Base-by-base conservation (phyloP, 176 grass and related monocot species). In the Lolium rigidum region DNA sequence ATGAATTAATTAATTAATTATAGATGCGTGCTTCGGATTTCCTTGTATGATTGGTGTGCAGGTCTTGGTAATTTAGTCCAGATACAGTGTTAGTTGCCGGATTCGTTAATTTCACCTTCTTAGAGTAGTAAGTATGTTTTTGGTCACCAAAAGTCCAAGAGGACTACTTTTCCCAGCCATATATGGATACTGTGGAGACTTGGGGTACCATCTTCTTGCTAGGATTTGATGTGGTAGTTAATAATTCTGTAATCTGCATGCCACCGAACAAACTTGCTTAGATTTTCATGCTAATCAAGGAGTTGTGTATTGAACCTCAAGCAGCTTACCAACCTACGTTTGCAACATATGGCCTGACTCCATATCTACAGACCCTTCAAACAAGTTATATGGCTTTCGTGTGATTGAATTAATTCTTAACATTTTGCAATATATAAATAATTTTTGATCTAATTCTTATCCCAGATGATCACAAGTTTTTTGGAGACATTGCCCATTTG, bases 381-480 rank as follows among this genome's bases (percentile, higher is more conserved):
- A 39, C 1, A 49, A 17, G 39, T 74, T 75, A 20, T 57, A 47
- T 12, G 13, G 22, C 50, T 76, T 84, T 80, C 25, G 60, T 61
- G 39, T 76, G 50, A 25, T 76, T 15, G 25, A 51, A 13, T 81
- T 83, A 85, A 39, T 2, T 55, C 77, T 70, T 14, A 86, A 49
- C 0, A 16, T 67, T 51, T 7, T 78, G 77, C 7, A 21, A 10
- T 64, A 18, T 70, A 20, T 58, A 43, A 83, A 44, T 83, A 10
- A 20, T 10, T 18, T 37, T 3, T 80, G 48, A 50, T 85, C 59
- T 16, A 1, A 9, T 70, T 39, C 47, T 14, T 75, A 49, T 58
- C 15, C 20, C 25, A 3, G 76, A 13, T 14, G 43, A 20, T 3
- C n/a, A 7, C 16, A 70, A 31, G 35, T 77, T 49, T 25, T 9